Evolutionary conservation across 345 rosid species (phyloP).

Genomic region (Erodium maritimum): DNA sequence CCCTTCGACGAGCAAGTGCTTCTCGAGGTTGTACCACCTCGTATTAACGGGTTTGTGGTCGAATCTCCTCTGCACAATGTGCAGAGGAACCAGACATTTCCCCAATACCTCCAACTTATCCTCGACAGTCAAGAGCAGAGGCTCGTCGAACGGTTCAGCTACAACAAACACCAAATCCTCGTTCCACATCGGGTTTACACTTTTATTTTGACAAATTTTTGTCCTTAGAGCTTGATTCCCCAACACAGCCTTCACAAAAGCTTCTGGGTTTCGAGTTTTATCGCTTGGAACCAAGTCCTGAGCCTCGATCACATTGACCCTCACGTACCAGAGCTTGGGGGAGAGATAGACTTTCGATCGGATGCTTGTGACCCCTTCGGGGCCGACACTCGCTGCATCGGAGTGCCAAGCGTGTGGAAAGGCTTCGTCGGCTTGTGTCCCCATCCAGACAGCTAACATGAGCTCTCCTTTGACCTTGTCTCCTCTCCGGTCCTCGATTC

Average conservation of each 20-base stretch:
- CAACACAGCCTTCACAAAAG: conserved; percentile 19
- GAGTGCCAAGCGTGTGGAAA: conserved; percentile 36
- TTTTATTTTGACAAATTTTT: conserved; percentile 16
- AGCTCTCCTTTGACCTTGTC: conserved; percentile 30
- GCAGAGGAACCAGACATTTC: background rate
- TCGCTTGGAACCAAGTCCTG: too few relatives aligned
- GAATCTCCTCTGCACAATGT: too few relatives aligned
- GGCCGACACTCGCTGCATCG: conserved; percentile 24
- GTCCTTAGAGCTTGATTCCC: conserved; percentile 22
- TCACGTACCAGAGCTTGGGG: too few relatives aligned
- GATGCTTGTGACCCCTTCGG: too few relatives aligned
- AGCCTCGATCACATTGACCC: too few relatives aligned
- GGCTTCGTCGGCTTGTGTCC: too few relatives aligned
- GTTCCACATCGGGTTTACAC: too few relatives aligned
- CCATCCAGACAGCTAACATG: too few relatives aligned
- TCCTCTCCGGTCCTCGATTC: conserved; percentile 58
- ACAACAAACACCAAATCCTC: conserved; percentile 33
- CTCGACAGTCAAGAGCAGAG: conserved; percentile 20
- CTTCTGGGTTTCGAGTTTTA: conserved; percentile 12
- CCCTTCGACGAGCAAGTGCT: conserved; percentile 13
- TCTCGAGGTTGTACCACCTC: too few relatives aligned
- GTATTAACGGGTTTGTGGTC: too few relatives aligned
- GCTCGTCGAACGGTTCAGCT: conserved; percentile 28
- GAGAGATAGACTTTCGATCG: too few relatives aligned
- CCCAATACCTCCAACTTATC: conserved; percentile 7